phyloP scores from a whole-genome alignment of 2,329 filamentous ascomycete genomes.

The Neofusicoccum sp. region DNA sequence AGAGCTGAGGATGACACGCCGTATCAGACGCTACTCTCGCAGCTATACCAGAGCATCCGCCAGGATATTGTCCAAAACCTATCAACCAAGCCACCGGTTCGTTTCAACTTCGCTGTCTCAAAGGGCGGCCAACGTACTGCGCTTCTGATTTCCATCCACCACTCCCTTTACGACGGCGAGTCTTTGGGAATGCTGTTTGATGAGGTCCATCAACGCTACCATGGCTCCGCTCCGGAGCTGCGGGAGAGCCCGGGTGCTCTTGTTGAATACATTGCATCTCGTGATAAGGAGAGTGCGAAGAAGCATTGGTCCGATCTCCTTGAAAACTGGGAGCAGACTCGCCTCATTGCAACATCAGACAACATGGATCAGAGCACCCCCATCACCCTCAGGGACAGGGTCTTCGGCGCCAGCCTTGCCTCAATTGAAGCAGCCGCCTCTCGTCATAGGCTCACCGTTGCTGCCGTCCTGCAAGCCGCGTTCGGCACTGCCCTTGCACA shows the following conservation, averaged over 20 bases:
- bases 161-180: constrained; percentile 38
- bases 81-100: constrained; percentile 27
- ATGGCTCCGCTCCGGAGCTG: constrained; percentile 14
- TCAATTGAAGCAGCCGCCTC: constrained; percentile 29
- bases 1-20: constrained; percentile 16
- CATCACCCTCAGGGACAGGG: not conserved
- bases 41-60: constrained; percentile 9
- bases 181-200: constrained; percentile 35
- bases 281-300: constrained; percentile 27
- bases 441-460: constrained; percentile 30
- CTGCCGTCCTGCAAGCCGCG: constrained; percentile 33
- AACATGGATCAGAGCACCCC: not conserved
- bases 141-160: constrained; percentile 37
- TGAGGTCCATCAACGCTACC: constrained; percentile 32
- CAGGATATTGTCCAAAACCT: constrained; percentile 21
- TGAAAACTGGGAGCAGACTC: constrained; percentile 32
- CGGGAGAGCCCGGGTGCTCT: constrained; percentile 27
- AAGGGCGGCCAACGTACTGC: constrained; percentile 25
- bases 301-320: constrained; percentile 29
- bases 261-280: constrained; percentile 29
- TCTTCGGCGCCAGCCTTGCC: constrained; percentile 24
- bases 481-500: constrained; percentile 37
- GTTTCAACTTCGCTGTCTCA: constrained; percentile 24
- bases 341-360: constrained; percentile 40
- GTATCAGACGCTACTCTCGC: constrained; percentile 22